Base-by-base conservation (phyloP, 257 asterid genomes). In the Catharanthus roseus region DNA sequence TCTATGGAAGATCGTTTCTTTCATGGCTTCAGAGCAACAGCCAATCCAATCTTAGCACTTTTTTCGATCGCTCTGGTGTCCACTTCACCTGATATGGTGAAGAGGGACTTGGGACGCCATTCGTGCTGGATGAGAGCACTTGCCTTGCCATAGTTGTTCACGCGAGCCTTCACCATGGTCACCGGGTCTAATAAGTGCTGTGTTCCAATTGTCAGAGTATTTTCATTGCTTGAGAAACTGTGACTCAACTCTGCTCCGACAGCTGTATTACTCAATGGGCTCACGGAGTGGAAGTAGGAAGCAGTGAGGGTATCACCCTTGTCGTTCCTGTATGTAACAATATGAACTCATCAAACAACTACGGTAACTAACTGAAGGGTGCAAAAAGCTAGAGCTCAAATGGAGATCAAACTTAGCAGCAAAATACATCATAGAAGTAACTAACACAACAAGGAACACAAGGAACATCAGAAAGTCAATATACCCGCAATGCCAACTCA, bases 201-300 rank as follows among this genome's bases (percentile, higher is more conserved):
- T 33, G 97, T 86, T 47, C 99, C 99, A 2, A 95, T 63, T 41
- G 92, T 87, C 12, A 95, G 92, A 0, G 89, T 81, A 81, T 91
- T 95, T 66, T 95, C 98, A 0, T 91, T 89, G 86, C 88, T 88
- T 3, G 97, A 76, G 76, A 91, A 88, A 82, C 86, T 82, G 85
- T 91, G 99, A 47, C 88, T 85, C 79, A 95, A 72, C 90, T 95
- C 99, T 0, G 99, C 99, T 56, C 98, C 99, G 8, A 89, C 99
- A 3, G 91, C 90, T 23, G 99, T 91, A 51, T 82, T 91, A 78
- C 90, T 85, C 78, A 88, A 69, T 6, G 97, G 96, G 78, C 80
- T 86, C 12, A 95, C 96, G 0, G 83, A 80, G 76, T 95, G 99
- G 86, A 77, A 81, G 86, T 95, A 95, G 79, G 99, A 88, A 23